These are phyloP conservation scores for Monosporascus sp. DNA, from an alignment of 2,329 filamentous ascomycete species.

Conservation along the genomic window DNA sequence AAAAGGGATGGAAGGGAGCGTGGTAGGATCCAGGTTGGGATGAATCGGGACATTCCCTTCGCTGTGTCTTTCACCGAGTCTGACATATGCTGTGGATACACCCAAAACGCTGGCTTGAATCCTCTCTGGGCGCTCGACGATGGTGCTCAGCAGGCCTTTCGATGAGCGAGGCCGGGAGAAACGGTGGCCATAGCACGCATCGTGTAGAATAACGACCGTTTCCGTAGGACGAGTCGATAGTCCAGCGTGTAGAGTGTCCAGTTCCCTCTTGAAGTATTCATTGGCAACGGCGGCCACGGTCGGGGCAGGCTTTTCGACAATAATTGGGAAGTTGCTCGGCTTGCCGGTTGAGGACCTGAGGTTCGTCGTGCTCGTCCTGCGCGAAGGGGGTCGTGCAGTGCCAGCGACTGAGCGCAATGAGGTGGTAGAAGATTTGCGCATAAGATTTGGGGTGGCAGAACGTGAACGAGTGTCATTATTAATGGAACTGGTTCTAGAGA, in stretches of 20 bases:
- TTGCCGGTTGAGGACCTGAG: conserved; percentile 36
- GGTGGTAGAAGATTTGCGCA: conserved; percentile 54
- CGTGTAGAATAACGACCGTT: conserved; percentile 82
- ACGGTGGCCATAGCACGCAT: conserved; percentile 91
- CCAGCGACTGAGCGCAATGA: conserved; percentile 47
- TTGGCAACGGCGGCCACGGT: conserved; percentile 57
- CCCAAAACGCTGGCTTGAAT: conserved; percentile 81
- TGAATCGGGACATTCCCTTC: conserved; percentile 65
- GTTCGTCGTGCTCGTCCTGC: conserved; percentile 44
- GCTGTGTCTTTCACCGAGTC: conserved; percentile 75
- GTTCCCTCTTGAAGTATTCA: conserved; percentile 65
- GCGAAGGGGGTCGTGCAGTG: conserved; percentile 36
- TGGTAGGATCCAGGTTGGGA: conserved; percentile 51
- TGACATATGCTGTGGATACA: conserved; percentile 81
- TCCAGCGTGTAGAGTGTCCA: conserved; percentile 55
- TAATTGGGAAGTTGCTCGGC: background rate
- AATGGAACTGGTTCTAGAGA: conserved; percentile 27
- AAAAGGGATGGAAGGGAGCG: conserved; percentile 66
- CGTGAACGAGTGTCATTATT: conserved; percentile 34
- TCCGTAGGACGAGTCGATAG: conserved; percentile 42
- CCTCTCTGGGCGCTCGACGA: conserved; percentile 90
- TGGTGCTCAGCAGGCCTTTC: conserved; percentile 65
- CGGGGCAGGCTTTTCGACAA: conserved; percentile 27
- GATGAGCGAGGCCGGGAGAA: conserved; percentile 79
- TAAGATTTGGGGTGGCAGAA: conserved; percentile 45